These are phyloP conservation scores for Paratrimastix pyriformis DNA, from an alignment of 78 protist species.

Conservation along the genomic window DNA sequence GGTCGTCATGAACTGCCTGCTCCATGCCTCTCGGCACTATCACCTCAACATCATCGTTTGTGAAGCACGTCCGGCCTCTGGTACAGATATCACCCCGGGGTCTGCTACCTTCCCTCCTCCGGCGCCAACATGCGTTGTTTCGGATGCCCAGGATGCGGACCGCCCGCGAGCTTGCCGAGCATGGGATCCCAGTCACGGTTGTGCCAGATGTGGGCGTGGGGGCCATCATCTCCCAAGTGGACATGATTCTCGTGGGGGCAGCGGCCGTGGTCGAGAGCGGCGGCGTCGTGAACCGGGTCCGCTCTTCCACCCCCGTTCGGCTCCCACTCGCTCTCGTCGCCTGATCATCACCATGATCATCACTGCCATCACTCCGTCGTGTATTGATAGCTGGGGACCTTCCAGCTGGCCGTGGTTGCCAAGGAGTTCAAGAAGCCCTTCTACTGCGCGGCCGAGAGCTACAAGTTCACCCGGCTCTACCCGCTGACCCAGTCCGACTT, in stretches of 20 bases:
- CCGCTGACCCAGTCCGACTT: constrained; percentile 76
- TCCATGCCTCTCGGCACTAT: constrained; percentile 27
- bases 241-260: constrained; percentile 84
- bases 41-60: constrained; percentile 59
- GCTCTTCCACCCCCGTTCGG: not conserved
- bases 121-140: not conserved
- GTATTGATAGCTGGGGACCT: not conserved
- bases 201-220: constrained; percentile 84
- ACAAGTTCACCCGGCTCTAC: constrained; percentile 80
- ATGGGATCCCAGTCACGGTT: constrained; percentile 61
- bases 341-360: not conserved
- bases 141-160: not conserved
- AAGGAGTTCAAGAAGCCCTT: constrained; percentile 70
- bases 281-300: constrained; percentile 80
- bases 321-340: not conserved
- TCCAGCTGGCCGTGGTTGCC: constrained; percentile 70
- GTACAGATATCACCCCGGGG: not conserved
- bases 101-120: not conserved
- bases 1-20: constrained; percentile 48
- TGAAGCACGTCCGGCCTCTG: constrained; percentile 49
- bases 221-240: constrained; percentile 50
- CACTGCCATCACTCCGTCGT: not conserved
- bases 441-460: constrained; percentile 88
- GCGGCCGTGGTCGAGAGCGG: constrained; percentile 95
- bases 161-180: constrained; percentile 35